A percentile compares a stretch with the other conserved stretches of the same genome.
phyloP scores from a whole-genome alignment of 169 alveolate genomes.

The Plasmodium vivax region DNA sequence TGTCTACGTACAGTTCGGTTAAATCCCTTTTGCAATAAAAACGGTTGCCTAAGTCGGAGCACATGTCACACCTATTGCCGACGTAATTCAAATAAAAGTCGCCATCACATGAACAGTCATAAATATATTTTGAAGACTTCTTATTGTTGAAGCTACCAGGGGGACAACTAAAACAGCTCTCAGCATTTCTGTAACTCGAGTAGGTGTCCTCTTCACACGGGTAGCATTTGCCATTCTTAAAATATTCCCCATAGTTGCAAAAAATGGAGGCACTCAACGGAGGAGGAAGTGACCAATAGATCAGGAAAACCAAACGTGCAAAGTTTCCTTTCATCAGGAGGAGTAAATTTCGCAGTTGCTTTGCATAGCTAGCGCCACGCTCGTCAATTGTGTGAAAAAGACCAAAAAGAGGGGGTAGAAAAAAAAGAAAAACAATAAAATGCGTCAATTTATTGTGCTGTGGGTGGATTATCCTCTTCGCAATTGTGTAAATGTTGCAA shows the following conservation, averaged over 20 bases:
- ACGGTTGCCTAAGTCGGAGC: conserved; percentile 14
- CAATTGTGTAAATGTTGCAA: neutral
- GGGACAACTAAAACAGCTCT: conserved; percentile 70
- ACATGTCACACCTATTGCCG: conserved; percentile 69
- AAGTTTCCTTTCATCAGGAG: neutral
- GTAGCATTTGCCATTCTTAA: conserved; percentile 47
- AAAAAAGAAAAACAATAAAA: neutral
- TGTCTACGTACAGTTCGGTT: conserved; percentile 37
- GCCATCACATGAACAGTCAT: conserved; percentile 56
- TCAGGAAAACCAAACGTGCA: neutral
- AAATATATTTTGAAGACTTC: conserved; percentile 31
- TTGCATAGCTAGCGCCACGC: neutral
- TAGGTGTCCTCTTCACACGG: conserved; percentile 40
- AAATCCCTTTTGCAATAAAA: conserved; percentile 42
- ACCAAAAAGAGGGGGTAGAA: neutral
- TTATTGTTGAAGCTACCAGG: conserved; percentile 44
- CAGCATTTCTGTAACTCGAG: conserved; percentile 61
- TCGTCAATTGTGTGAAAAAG: neutral
- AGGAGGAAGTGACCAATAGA: neutral
- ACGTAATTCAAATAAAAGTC: conserved; percentile 40
- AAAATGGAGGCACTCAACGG: conserved; percentile 9
- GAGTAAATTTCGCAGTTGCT: neutral
- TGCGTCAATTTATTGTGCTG: neutral
- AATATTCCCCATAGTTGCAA: conserved; percentile 67
- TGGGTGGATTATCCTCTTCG: neutral